These are phyloP conservation scores for Achaetomium macrosporum DNA, from an alignment of 2,329 filamentous ascomycete species.

Conservation along the genomic window DNA sequence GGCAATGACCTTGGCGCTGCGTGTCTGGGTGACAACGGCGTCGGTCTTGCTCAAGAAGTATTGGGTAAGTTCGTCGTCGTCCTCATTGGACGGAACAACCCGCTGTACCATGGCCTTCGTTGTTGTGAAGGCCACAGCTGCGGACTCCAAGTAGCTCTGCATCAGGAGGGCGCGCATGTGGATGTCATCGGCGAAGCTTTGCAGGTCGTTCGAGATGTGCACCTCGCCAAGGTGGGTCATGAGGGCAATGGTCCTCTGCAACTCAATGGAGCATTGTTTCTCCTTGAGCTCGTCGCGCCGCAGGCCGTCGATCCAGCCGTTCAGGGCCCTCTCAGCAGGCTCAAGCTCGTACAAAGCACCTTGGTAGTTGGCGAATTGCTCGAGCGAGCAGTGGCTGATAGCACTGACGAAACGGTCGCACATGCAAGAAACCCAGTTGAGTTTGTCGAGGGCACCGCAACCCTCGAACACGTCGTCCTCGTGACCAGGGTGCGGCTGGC, in stretches of 20 bases:
- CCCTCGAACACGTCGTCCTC: constrained; percentile 75
- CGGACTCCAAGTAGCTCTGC: constrained; percentile 76
- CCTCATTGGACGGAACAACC: constrained; percentile 49
- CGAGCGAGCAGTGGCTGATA: constrained; percentile 70
- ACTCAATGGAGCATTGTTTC: constrained; percentile 71
- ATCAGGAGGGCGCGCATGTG: constrained; percentile 71
- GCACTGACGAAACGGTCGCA: constrained; percentile 78
- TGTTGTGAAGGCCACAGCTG: constrained; percentile 61
- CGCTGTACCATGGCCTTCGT: constrained; percentile 61
- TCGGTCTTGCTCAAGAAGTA: constrained; percentile 68
- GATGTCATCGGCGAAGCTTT: constrained; percentile 71
- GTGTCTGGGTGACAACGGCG: constrained; percentile 64
- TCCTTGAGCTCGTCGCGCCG: constrained; percentile 82
- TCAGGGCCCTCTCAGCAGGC: constrained; percentile 82
- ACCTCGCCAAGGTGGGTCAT: constrained; percentile 82
- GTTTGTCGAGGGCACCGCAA: constrained; percentile 76
- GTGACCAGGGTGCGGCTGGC: constrained; percentile 59
- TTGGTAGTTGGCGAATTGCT: constrained; percentile 73
- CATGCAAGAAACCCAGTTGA: constrained; percentile 77
- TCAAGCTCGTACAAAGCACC: constrained; percentile 81
- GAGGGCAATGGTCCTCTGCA: constrained; percentile 78
- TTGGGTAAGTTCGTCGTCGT: constrained; percentile 62
- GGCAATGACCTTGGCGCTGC: constrained; percentile 77
- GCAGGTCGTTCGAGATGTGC: constrained; percentile 63
- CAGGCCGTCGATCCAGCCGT: constrained; percentile 79